Evolutionary conservation across 2,329 filamentous ascomycete genomes (phyloP).

Genomic region (Epicoccum sorghinum): DNA sequence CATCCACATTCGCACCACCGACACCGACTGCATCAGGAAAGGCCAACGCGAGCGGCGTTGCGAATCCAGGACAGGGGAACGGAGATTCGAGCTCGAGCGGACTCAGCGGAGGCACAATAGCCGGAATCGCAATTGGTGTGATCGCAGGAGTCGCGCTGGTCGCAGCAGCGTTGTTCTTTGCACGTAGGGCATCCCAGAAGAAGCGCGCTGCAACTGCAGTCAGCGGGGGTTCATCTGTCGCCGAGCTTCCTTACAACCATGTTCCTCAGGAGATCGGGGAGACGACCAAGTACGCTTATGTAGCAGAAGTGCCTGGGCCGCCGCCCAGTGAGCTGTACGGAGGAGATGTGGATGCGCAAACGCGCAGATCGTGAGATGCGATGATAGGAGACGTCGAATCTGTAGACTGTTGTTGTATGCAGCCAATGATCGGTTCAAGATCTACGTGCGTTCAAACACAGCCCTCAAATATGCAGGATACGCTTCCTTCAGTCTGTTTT

Average conservation of each 20-base stretch:
- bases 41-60: no score
- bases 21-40: no score
- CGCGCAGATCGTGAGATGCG: not conserved
- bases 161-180: constrained; percentile 3
- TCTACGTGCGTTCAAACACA: not conserved
- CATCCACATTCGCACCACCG: not conserved
- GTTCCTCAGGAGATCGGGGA: constrained; percentile 2
- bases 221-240: not conserved
- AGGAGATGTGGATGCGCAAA: not conserved
- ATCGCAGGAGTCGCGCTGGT: constrained; percentile 2
- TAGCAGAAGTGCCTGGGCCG: constrained; percentile 3
- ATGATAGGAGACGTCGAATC: no score
- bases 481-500: not conserved
- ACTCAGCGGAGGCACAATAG: constrained; percentile 7
- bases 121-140: constrained; percentile 5
- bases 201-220: not conserved
- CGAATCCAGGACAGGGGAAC: no score
- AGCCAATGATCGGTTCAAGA: not conserved
- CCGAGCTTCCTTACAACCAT: not conserved
- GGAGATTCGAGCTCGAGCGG: not conserved
- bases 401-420: not conserved
- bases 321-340: constrained; percentile 5
- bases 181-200: constrained; percentile 1
- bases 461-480: not conserved
- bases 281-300: constrained; percentile 5